Conservation (phyloP, 2,329 filamentous ascomycete genomes). For the Penicillium sp. region DNA sequence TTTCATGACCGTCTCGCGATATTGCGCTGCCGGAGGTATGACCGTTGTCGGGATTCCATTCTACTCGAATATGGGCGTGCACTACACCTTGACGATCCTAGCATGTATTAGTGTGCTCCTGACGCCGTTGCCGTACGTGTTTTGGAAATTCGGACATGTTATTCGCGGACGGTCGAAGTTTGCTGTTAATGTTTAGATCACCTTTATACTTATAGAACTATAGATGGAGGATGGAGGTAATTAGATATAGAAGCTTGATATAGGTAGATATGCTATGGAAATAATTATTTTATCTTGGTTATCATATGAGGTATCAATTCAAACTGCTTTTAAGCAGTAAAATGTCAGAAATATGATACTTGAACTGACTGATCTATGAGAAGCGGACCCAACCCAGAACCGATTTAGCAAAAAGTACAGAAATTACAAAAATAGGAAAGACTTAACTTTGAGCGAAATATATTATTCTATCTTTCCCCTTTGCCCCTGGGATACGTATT, state of each 20-base stretch:
- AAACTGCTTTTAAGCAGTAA: no score
- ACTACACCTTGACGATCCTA: conserved; percentile 51
- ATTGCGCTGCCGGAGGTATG: conserved; percentile 47
- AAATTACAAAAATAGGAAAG: no score
- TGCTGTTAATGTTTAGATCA: conserved; percentile 8
- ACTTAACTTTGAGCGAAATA: no score
- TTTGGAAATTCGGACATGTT: conserved; percentile 28
- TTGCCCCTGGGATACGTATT: no score
- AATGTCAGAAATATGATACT: no score
- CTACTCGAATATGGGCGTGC: conserved; percentile 49
- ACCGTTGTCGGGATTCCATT: conserved; percentile 42
- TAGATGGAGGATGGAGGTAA: not conserved
- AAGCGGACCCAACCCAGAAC: no score
- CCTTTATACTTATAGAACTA: not conserved
- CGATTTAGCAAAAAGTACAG: no score
- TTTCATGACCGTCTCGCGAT: conserved; percentile 49
- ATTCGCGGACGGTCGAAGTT: conserved; percentile 29
- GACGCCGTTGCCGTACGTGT: conserved; percentile 49
- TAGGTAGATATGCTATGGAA: not conserved
- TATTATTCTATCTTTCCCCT: no score
- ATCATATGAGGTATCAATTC: no score
- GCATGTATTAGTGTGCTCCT: conserved; percentile 45
- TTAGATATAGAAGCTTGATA: not conserved
- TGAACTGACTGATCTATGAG: no score
- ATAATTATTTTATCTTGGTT: not conserved